These are phyloP conservation scores for Metroxylon sagu DNA, from an alignment of 176 grass and related monocot species.

Conservation along the genomic window DNA sequence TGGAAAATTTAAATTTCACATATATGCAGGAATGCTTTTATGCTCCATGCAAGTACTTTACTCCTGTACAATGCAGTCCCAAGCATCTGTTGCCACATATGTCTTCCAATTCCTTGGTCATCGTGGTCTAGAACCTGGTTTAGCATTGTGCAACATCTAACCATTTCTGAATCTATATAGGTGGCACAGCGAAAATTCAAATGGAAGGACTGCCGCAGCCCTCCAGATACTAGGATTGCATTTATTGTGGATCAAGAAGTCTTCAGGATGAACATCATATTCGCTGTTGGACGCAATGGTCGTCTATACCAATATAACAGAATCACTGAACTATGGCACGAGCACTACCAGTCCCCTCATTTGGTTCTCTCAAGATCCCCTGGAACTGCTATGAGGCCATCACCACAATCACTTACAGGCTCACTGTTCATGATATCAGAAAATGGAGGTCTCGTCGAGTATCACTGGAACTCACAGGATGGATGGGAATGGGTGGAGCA, in stretches of 20 bases:
- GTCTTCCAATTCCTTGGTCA: too few relatives aligned
- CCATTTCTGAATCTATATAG: constrained; percentile 19
- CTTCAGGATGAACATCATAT: constrained; percentile 71
- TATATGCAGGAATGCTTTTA: too few relatives aligned
- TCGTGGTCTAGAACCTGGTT: too few relatives aligned
- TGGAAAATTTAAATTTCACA: too few relatives aligned
- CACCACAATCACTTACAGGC: constrained; percentile 35
- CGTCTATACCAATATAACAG: constrained; percentile 89
- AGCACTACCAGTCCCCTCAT: constrained; percentile 86
- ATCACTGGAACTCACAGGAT: constrained; percentile 56
- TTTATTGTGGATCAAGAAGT: constrained; percentile 90
- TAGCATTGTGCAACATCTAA: too few relatives aligned
- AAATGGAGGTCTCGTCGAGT: constrained; percentile 74
- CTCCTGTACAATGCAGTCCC: too few relatives aligned
- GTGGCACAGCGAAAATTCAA: constrained; percentile 68
- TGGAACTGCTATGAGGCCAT: constrained; percentile 71
- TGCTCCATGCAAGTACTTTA: too few relatives aligned
- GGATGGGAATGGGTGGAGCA: constrained; percentile 98
- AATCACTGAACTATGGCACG: constrained; percentile 90
- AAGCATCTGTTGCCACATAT: too few relatives aligned
- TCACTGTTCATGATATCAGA: constrained; percentile 91
- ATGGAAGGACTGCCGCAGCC: constrained; percentile 91
- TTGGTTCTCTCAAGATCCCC: constrained; percentile 65
- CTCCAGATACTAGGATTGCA: constrained; percentile 66
- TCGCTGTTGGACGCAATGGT: constrained; percentile 55